Evolutionary conservation across 1,284 basidiomycete genomes (phyloP).

Genomic region (Pseudozyma sp.): DNA sequence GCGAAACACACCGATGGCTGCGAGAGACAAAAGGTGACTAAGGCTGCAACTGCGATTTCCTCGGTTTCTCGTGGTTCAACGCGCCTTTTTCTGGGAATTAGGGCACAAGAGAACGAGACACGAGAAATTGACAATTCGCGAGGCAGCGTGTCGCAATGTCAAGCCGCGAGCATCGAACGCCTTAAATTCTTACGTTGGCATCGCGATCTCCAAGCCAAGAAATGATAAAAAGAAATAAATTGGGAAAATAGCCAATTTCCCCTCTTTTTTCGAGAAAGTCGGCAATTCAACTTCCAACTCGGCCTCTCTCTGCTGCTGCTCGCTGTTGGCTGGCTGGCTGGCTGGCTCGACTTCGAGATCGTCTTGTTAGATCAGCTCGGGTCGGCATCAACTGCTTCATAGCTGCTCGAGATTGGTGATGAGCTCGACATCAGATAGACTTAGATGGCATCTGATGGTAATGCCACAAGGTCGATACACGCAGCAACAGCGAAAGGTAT

Average conservation of each 20-base stretch:
- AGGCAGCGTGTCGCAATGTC: conserved; percentile 24
- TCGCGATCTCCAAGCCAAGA: conserved; percentile 23
- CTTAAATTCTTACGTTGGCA: not conserved
- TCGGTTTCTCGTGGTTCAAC: not conserved
- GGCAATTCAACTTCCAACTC: conserved; percentile 9
- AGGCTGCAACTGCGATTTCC: conserved; percentile 18
- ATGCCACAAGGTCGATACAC: too few species aligned
- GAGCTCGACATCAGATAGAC: too few species aligned
- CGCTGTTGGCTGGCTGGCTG: too few species aligned
- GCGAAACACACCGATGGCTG: too few species aligned
- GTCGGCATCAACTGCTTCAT: too few species aligned
- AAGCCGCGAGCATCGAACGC: conserved; percentile 43
- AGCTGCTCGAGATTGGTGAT: too few species aligned
- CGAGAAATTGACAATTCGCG: conserved; percentile 6
- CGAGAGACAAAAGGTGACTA: conserved; percentile 6
- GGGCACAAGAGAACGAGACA: conserved; percentile 11
- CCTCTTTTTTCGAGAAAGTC: not conserved
- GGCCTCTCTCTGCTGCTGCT: not conserved
- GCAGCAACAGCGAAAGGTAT: too few species aligned
- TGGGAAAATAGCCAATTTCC: conserved; percentile 10
- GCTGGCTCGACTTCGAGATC: too few species aligned
- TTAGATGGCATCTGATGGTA: too few species aligned
- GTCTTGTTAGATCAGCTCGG: too few species aligned
- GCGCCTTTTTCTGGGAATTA: not conserved
- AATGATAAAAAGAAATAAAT: not conserved